Evolutionary conservation across 1,139 yeast genomes (phyloP), one percentile per base, ranked within the genome.

Genomic region (Kodamaea suecica): DNA sequence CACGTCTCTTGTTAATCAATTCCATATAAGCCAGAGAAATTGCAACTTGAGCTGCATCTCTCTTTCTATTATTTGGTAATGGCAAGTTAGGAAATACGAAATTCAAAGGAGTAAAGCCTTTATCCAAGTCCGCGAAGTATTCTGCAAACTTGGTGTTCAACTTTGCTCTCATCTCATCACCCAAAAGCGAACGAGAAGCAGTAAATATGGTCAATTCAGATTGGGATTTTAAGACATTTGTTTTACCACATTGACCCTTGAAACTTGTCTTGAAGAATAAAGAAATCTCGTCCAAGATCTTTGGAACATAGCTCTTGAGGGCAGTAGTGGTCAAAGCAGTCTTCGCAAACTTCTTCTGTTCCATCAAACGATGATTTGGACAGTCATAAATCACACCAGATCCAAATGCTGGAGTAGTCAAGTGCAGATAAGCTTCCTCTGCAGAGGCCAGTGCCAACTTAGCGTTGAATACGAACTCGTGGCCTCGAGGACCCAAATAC

Each of bases 381-480:
- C 97, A 92, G 62, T 92, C 98, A 58, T 92, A 92, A 39, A 92
- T 84, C 36, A 92, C 98, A 44, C 97, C 98, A 55, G 86, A 78
- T 50, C 98, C 98, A 52, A 92, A 92, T 13, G 88, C 97, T 12
- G 98, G 98, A 6, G 97, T 92, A 19, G 98, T 92, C 60, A 92
- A 74, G 57, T 88, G 96, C 41, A 80, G 74, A 64, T 92, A 92
- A 21, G 97, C 97, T 34, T 83, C 97, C 60, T 92, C 97, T 34
- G 98, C 98, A 38, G 92, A 82, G 21, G 90, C 97, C 50, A 87
- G 95, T 20, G 81, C 78, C 38, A 85, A 72, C 60, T 85, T 88
- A 30, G 96, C 88, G 62, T 92, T 92, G 51, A 92, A 79, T 32
- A 90, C 88, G 59, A 92, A 88, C 59, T 92, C 98, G 60, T 92